These are phyloP conservation scores for Acidomyces sp. DNA, from an alignment of 495 filamentous ascomycete genomes.

Conservation along the genomic window DNA sequence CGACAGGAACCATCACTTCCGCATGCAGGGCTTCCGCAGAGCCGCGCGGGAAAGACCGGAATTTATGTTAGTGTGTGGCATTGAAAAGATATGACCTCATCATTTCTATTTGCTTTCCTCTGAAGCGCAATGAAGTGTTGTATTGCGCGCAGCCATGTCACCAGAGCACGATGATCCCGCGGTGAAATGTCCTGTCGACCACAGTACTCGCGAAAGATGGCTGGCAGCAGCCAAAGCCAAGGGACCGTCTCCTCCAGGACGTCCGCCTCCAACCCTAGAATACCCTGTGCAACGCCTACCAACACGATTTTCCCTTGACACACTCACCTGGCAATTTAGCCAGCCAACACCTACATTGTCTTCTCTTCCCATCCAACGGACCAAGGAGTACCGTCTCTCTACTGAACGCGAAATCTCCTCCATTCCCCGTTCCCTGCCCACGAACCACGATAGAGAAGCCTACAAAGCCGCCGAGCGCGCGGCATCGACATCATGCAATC, in stretches of 20 bases:
- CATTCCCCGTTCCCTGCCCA: slow-evolving; percentile 53
- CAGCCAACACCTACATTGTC: slow-evolving; percentile 17
- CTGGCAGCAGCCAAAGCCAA: slow-evolving; percentile 39
- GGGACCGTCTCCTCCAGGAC: not conserved
- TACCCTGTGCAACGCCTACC: not conserved
- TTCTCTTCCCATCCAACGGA: slow-evolving; percentile 18
- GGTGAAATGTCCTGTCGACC: slow-evolving; percentile 70
- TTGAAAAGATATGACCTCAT: too few relatives aligned
- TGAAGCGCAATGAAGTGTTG: too few relatives aligned
- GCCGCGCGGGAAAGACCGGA: too few relatives aligned
- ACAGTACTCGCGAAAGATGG: slow-evolving; percentile 74
- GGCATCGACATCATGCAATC: slow-evolving; percentile 22
- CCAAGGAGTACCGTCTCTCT: slow-evolving; percentile 20
- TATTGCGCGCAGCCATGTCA: too few relatives aligned
- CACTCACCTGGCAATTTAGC: not conserved
- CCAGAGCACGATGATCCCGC: slow-evolving; percentile 22
- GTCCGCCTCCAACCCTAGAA: slow-evolving; percentile 1
- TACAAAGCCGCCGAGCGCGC: slow-evolving; percentile 56
- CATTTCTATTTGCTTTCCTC: too few relatives aligned
- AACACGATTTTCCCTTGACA: slow-evolving; percentile 12
- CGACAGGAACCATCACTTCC: not conserved
- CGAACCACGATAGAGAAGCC: slow-evolving; percentile 48
- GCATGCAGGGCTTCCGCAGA: slow-evolving; percentile 1
- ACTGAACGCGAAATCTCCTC: slow-evolving; percentile 63
- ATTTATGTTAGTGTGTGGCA: too few relatives aligned